Evolutionary conservation across 495 filamentous ascomycete species (phyloP).

Genomic region (Staphylotrichum longicolle): DNA sequence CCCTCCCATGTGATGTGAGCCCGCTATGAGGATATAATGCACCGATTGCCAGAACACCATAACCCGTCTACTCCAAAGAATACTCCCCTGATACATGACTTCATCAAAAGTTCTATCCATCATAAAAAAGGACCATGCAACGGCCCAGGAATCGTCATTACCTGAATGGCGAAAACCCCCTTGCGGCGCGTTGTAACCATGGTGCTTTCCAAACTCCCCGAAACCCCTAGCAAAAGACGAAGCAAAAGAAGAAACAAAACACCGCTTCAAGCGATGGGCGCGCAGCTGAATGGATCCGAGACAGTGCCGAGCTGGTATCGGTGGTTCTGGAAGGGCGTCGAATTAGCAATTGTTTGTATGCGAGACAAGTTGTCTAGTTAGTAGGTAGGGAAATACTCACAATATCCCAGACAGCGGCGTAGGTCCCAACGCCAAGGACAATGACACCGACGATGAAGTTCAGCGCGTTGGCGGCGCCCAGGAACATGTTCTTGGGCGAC

Average conservation of each 20-base stretch:
- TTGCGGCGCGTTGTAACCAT: neutral
- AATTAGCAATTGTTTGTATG: constrained; percentile 16
- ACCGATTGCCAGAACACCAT: neutral
- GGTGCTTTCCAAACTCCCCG: neutral
- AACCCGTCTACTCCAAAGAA: constrained; percentile 8
- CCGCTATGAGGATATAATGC: constrained; percentile 8
- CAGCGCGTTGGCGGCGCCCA: constrained; percentile 48
- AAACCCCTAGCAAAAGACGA: neutral
- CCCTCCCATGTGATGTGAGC: neutral
- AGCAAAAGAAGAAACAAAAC: neutral
- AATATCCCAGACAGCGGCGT: constrained; percentile 56
- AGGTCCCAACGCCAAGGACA: constrained; percentile 58
- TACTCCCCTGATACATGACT: neutral
- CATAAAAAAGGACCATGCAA: neutral
- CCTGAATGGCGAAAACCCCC: neutral
- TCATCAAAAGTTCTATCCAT: constrained; percentile 3
- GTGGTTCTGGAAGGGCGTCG: constrained; percentile 35
- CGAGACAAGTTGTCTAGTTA: neutral
- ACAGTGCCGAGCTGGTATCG: constrained; percentile 45
- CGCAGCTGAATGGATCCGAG: constrained; percentile 50
- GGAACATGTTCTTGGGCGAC: constrained; percentile 43
- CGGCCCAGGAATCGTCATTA: constrained; percentile 5
- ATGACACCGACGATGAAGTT: constrained; percentile 56
- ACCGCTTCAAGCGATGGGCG: constrained; percentile 28
- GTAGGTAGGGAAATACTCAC: constrained; percentile 38